Percentiles rank a stretch among this genome's conserved stretches.
Conservation (phyloP, 257 asterid species). For the Solanum dulcamara region DNA sequence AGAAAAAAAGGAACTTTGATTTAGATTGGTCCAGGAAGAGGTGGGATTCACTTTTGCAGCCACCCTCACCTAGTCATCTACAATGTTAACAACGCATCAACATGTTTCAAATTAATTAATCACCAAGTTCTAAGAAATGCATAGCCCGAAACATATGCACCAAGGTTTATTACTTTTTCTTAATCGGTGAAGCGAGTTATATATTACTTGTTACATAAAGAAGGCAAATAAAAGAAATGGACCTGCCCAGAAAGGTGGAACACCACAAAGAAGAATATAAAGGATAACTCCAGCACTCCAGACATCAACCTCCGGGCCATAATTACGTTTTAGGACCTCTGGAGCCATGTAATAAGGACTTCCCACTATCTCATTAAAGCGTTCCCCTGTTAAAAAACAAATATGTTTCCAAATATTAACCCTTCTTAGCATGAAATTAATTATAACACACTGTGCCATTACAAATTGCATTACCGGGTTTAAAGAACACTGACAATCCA, state of each 20-base stretch:
- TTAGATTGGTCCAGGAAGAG: not conserved
- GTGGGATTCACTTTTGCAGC: not conserved
- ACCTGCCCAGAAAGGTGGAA: slow-evolving; percentile 90
- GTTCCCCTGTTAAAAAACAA: slow-evolving; percentile 32
- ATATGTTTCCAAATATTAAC: not conserved
- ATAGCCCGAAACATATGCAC: not conserved
- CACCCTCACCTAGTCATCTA: not conserved
- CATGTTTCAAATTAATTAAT: not conserved
- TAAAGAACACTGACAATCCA: slow-evolving; percentile 59
- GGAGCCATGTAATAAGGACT: slow-evolving; percentile 89
- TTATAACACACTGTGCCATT: not conserved
- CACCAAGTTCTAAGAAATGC: not conserved
- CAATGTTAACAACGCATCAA: not conserved
- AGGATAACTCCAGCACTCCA: slow-evolving; percentile 78
- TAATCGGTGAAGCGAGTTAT: not conserved
- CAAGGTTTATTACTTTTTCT: not conserved
- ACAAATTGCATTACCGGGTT: slow-evolving; percentile 35
- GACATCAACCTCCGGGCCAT: slow-evolving; percentile 58
- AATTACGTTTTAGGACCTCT: slow-evolving; percentile 60
- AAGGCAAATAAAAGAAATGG: slow-evolving; percentile 8
- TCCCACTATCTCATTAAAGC: slow-evolving; percentile 64
- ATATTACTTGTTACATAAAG: not conserved
- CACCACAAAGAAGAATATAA: slow-evolving; percentile 66
- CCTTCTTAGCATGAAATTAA: not conserved
- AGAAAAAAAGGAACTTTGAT: not conserved